Percentiles rank a stretch among this genome's conserved stretches.
Conservation (phyloP, 495 filamentous ascomycete genomes). For the Parachaetomium inaequale region DNA sequence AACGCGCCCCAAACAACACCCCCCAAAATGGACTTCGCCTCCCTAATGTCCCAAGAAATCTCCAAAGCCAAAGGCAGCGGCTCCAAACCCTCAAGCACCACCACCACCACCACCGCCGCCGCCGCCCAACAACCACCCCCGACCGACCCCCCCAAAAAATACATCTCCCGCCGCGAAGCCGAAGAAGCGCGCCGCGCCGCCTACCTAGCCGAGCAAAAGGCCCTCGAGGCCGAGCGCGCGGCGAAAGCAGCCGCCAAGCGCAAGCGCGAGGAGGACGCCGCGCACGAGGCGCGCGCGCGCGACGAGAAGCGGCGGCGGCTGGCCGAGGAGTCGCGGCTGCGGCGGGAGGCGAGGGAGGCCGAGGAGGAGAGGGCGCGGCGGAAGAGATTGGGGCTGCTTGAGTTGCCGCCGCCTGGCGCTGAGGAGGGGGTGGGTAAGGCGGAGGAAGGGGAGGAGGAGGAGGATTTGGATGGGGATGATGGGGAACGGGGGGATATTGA, state of each 20-base stretch:
- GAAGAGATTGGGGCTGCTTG: slow-evolving; percentile 63
- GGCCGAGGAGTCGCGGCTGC: slow-evolving; percentile 69
- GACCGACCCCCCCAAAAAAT: slow-evolving; percentile 54
- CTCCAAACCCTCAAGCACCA: background rate
- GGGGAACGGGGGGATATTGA: slow-evolving; percentile 51
- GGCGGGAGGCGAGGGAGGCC: slow-evolving; percentile 67
- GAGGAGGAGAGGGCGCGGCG: slow-evolving; percentile 49
- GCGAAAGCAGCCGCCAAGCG: slow-evolving; percentile 70
- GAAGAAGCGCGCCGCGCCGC: slow-evolving; percentile 78
- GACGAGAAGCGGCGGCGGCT: slow-evolving; percentile 77
- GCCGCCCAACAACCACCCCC: slow-evolving; percentile 23
- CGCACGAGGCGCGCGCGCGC: slow-evolving; percentile 58
- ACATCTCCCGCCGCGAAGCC: slow-evolving; percentile 77
- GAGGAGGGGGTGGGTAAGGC: slow-evolving; percentile 36
- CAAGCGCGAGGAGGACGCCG: slow-evolving; percentile 85
- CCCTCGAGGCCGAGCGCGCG: slow-evolving; percentile 62
- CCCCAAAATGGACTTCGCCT: slow-evolving; percentile 81
- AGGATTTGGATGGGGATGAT: slow-evolving; percentile 39
- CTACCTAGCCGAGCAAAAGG: slow-evolving; percentile 75
- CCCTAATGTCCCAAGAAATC: slow-evolving; percentile 87
- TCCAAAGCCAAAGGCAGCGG: slow-evolving; percentile 61
- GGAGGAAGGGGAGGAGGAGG: slow-evolving; percentile 44
- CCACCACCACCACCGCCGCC: slow-evolving; percentile 17
- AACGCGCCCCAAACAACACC: background rate
- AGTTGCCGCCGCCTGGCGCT: slow-evolving; percentile 48